Evolutionary conservation across 371 early-diverging fungal genomes (phyloP).

Genomic region (Zopfochytrium polystomum): DNA sequence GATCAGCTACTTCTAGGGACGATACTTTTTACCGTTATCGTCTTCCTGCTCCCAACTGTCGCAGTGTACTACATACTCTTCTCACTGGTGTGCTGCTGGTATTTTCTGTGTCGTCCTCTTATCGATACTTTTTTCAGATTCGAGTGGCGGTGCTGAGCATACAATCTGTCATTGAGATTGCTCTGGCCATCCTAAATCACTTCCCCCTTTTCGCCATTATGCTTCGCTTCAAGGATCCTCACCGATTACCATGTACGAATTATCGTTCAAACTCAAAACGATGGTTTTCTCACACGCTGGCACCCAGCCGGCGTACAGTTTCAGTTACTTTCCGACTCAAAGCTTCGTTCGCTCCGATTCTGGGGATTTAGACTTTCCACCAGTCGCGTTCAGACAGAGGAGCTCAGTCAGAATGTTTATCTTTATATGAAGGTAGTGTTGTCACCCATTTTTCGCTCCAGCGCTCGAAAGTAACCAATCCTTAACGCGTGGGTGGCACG

Average conservation of each 20-base stretch:
- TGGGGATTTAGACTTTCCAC: no score
- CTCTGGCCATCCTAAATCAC: slow-evolving; percentile 86
- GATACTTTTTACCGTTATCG: slow-evolving; percentile 85
- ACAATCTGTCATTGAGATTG: slow-evolving; percentile 76
- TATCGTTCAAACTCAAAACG: neutral
- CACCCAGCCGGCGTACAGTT: no score
- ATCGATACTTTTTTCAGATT: slow-evolving; percentile 43
- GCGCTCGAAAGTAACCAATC: no score
- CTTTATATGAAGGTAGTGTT: no score
- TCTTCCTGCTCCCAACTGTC: slow-evolving; percentile 93
- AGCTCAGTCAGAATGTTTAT: no score
- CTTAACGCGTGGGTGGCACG: no score
- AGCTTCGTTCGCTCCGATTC: no score
- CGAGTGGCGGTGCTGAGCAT: slow-evolving; percentile 76
- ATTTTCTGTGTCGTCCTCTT: neutral
- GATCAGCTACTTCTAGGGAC: slow-evolving; percentile 95
- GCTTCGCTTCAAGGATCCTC: slow-evolving; percentile 83
- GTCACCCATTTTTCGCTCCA: no score
- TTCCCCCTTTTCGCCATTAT: slow-evolving; percentile 90
- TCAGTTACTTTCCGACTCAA: no score
- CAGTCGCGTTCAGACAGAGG: no score
- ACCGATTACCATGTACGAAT: slow-evolving; percentile 72
- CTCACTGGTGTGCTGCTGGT: slow-evolving; percentile 58
- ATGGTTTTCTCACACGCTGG: no score
- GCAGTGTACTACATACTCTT: slow-evolving; percentile 90